Percentiles rank a stretch among this genome's conserved stretches.
These are phyloP conservation scores for Cordyceps pruinosa DNA, from an alignment of 2,329 filamentous ascomycete genomes.

Conservation along the genomic window DNA sequence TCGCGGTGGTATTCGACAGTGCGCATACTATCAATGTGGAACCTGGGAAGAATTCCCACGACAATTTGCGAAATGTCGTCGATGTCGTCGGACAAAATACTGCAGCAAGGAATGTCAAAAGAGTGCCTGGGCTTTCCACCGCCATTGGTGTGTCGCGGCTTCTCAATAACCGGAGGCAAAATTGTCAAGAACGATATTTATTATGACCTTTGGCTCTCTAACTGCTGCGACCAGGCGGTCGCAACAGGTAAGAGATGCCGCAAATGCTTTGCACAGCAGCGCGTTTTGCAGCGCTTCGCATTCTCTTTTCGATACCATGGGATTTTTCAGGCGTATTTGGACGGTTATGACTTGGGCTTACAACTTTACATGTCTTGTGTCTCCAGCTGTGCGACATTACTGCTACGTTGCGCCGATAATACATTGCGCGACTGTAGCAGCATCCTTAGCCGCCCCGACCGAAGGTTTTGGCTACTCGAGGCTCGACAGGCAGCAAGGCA, in stretches of 20 bases:
- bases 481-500: not conserved
- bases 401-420: not conserved
- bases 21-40: slow-evolving; percentile 95
- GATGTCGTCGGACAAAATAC: slow-evolving; percentile 94
- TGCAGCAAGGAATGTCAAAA: slow-evolving; percentile 99
- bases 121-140: slow-evolving; percentile 95
- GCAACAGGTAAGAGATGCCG: slow-evolving; percentile 24
- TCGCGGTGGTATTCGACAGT: slow-evolving; percentile 88
- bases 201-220: slow-evolving; percentile 23
- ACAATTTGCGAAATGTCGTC: slow-evolving; percentile 95
- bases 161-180: slow-evolving; percentile 35
- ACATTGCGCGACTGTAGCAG: not conserved
- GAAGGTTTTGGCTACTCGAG: not conserved
- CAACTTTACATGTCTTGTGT: slow-evolving; percentile 4
- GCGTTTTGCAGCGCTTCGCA: slow-evolving; percentile 35
- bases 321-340: slow-evolving; percentile 18
- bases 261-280: slow-evolving; percentile 36
- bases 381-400: not conserved
- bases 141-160: slow-evolving; percentile 91
- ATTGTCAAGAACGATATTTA: not conserved
- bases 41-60: slow-evolving; percentile 97
- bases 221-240: not conserved
- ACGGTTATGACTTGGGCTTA: slow-evolving; percentile 6
- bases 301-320: slow-evolving; percentile 39
- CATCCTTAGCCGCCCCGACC: not conserved